Percentiles rank a stretch among this genome's conserved stretches.
These are phyloP conservation scores for Phytopythium vexans DNA, from an alignment of 352 stramenopile genomes.

Conservation along the genomic window DNA sequence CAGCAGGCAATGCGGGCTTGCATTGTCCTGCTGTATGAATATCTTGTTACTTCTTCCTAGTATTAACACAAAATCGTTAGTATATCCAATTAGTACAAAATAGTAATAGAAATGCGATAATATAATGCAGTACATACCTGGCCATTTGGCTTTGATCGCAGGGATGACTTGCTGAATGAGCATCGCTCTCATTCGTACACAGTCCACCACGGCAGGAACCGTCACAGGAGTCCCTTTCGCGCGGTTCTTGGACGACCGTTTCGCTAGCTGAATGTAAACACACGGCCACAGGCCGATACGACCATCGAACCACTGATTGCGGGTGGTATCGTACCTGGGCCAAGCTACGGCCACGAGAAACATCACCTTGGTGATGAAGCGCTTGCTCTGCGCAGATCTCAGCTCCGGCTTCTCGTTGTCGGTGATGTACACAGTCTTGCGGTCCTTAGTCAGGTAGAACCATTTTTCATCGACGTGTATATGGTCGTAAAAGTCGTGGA, in stretches of 20 bases:
- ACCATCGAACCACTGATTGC: slow-evolving; percentile 12
- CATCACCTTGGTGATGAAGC: slow-evolving; percentile 13
- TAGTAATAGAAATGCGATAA: background rate
- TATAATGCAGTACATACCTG: background rate
- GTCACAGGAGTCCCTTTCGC: background rate
- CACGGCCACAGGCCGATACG: slow-evolving; percentile 16
- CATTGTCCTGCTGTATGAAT: slow-evolving; percentile 9
- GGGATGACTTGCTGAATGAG: slow-evolving; percentile 7
- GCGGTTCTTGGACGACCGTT: slow-evolving; percentile 2
- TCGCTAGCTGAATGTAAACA: background rate
- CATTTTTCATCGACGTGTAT: slow-evolving; percentile 17
- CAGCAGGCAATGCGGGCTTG: background rate
- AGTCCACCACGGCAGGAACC: background rate
- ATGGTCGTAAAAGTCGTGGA: slow-evolving; percentile 9
- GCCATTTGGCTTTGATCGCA: slow-evolving; percentile 1
- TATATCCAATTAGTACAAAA: background rate
- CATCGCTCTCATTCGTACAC: background rate
- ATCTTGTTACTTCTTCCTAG: too few relatives aligned
- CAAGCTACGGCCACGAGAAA: slow-evolving; percentile 12
- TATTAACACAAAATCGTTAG: too few relatives aligned
- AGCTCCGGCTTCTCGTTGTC: slow-evolving; percentile 6
- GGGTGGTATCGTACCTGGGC: slow-evolving; percentile 4
- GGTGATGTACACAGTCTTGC: slow-evolving; percentile 2
- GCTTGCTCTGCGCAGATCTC: slow-evolving; percentile 7
- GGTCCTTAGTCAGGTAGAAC: slow-evolving; percentile 12